These are phyloP conservation scores for Coprinellus micaceus DNA, from an alignment of 768 basidiomycete species.

Conservation along the genomic window DNA sequence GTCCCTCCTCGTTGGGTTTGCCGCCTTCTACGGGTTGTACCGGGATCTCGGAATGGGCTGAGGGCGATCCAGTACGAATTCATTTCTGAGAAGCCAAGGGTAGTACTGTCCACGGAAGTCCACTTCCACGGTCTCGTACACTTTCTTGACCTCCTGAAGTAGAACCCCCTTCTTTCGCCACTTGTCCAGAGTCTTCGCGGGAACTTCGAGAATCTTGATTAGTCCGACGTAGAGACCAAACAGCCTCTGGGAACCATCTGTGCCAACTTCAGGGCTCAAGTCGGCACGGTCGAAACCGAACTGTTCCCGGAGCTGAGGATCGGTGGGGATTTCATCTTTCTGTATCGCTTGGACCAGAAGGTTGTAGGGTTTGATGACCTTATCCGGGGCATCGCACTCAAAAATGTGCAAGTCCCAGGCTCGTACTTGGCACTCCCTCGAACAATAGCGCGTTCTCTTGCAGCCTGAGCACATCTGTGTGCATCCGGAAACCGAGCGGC, in stretches of 20 bases:
- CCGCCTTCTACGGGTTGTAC: too few species aligned
- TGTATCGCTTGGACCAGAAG: neutral
- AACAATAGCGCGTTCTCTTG: neutral
- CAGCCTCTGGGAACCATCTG: neutral
- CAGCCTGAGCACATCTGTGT: neutral
- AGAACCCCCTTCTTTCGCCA: neutral
- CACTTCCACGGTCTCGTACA: neutral
- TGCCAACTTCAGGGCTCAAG: too few species aligned
- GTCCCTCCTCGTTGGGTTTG: too few species aligned
- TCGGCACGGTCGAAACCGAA: neutral
- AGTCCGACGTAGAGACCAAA: neutral
- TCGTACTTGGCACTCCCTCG: neutral
- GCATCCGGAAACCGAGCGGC: too few species aligned
- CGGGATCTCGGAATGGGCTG: too few species aligned
- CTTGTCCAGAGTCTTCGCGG: neutral
- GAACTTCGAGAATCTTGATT: neutral
- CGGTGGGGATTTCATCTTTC: neutral
- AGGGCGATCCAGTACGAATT: too few species aligned
- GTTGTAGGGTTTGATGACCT: neutral
- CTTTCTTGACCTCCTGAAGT: neutral
- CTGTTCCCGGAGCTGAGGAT: neutral
- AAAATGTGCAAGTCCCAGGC: neutral
- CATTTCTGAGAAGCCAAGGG: neutral
- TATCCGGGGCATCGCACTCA: neutral
- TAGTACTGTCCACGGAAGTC: neutral